Evolutionary conservation across 1,284 basidiomycete genomes (phyloP).

Genomic region (Ustilago loliicola): DNA sequence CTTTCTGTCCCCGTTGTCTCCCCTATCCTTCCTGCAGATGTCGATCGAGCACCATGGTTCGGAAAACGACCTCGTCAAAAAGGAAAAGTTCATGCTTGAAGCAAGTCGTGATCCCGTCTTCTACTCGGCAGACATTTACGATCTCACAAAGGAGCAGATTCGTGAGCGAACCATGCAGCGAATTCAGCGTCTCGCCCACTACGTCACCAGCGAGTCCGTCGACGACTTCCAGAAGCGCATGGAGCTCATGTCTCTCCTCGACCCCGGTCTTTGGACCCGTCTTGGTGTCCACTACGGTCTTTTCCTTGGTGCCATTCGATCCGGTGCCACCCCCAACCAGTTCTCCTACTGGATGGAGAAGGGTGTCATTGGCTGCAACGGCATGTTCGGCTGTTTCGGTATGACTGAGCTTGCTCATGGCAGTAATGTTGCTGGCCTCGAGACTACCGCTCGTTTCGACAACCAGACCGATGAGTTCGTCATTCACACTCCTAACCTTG

Average conservation of each 20-base stretch:
- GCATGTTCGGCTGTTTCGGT: constrained; percentile 74
- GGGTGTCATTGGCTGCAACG: constrained; percentile 21
- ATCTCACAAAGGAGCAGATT: constrained; percentile 74
- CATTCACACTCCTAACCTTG: constrained; percentile 73
- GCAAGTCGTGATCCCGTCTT: constrained; percentile 74
- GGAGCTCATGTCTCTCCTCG: constrained; percentile 72
- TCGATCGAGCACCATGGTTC: constrained; percentile 71
- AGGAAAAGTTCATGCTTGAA: constrained; percentile 72
- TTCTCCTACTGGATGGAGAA: constrained; percentile 10
- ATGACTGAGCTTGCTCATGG: constrained; percentile 75
- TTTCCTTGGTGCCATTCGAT: constrained; percentile 71
- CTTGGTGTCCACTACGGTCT: constrained; percentile 75
- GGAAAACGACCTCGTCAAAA: constrained; percentile 69
- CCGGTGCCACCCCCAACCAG: constrained; percentile 15
- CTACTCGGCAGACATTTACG: constrained; percentile 74
- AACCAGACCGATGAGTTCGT: constrained; percentile 74
- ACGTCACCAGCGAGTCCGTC: constrained; percentile 65
- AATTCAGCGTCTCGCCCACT: constrained; percentile 64
- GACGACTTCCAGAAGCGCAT: constrained; percentile 74
- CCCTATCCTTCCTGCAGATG: constrained; percentile 52
- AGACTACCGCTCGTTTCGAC: constrained; percentile 76
- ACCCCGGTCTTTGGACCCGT: constrained; percentile 75
- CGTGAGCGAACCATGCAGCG: constrained; percentile 69
- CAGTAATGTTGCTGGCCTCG: constrained; percentile 75
- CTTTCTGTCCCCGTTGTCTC: background rate